phyloP scores from a whole-genome alignment of 768 basidiomycete genomes.

The Hericium rajendrae region DNA sequence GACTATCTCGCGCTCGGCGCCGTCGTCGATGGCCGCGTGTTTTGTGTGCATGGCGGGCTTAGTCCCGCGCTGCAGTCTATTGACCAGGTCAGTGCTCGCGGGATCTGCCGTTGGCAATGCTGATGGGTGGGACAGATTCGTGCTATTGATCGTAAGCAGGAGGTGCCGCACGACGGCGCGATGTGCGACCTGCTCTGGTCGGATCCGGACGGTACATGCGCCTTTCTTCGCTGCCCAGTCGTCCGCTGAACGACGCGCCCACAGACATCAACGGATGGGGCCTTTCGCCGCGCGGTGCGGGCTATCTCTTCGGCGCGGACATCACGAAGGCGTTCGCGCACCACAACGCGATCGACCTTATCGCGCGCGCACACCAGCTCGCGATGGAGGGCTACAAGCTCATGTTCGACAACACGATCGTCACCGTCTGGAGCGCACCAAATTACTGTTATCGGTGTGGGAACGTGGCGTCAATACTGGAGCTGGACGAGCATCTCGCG shows the following conservation, averaged over 20 bases:
- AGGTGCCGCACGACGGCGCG: slow-evolving; percentile 95
- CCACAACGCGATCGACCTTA: slow-evolving; percentile 86
- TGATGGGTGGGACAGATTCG: slow-evolving; percentile 62
- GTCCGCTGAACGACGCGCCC: not conserved
- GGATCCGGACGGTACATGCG: slow-evolving; percentile 78
- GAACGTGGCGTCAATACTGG: slow-evolving; percentile 90
- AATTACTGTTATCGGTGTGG: slow-evolving; percentile 98
- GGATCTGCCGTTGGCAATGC: not conserved
- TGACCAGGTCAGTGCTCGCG: slow-evolving; percentile 57
- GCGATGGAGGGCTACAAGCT: slow-evolving; percentile 97
- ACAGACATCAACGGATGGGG: slow-evolving; percentile 92
- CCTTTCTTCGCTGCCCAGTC: not conserved
- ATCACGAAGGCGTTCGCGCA: slow-evolving; percentile 87
- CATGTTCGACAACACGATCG: slow-evolving; percentile 93
- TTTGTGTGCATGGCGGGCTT: slow-evolving; percentile 95
- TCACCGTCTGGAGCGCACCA: slow-evolving; percentile 97
- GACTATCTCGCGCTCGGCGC: slow-evolving; percentile 93
- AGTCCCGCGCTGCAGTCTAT: slow-evolving; percentile 81
- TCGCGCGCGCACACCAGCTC: slow-evolving; percentile 94
- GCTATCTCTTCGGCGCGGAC: slow-evolving; percentile 89
- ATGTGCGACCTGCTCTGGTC: slow-evolving; percentile 99
- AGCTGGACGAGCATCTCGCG: slow-evolving; percentile 85
- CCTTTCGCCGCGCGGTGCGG: slow-evolving; percentile 93
- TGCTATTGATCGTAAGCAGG: slow-evolving; percentile 89
- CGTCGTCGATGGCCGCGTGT: slow-evolving; percentile 93